A percentile compares a stretch with the other conserved stretches of the same genome.
These are phyloP conservation scores for Leccinum broughii DNA, from an alignment of 768 basidiomycete species.

Conservation along the genomic window DNA sequence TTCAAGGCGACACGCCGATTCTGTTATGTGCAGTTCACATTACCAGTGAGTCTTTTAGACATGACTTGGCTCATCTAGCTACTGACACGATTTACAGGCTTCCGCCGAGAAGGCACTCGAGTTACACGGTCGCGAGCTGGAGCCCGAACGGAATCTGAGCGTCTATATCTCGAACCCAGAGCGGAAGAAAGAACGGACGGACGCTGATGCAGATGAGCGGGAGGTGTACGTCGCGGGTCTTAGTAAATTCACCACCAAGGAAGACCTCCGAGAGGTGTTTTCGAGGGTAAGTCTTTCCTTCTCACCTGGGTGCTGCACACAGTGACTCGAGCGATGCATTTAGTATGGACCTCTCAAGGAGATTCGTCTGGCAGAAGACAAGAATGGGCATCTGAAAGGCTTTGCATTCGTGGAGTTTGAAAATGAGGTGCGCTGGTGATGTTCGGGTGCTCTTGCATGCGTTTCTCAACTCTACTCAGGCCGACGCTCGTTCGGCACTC, in stretches of 20 bases:
- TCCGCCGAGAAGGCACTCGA: slow-evolving; percentile 78
- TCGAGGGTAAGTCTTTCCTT: slow-evolving; percentile 52
- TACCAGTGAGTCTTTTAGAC: slow-evolving; percentile 58
- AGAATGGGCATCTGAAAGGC: slow-evolving; percentile 71
- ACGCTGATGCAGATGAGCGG: slow-evolving; percentile 78
- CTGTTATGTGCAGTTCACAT: slow-evolving; percentile 90
- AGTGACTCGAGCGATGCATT: background rate
- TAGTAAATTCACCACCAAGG: slow-evolving; percentile 72
- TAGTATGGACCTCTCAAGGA: slow-evolving; percentile 86
- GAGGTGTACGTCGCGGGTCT: slow-evolving; percentile 90
- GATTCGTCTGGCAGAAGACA: slow-evolving; percentile 74
- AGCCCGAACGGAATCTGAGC: slow-evolving; percentile 63
- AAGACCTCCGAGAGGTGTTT: slow-evolving; percentile 80
- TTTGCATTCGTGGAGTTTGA: slow-evolving; percentile 94
- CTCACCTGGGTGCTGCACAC: background rate
- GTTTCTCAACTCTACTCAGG: slow-evolving; percentile 41
- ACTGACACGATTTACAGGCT: slow-evolving; percentile 36
- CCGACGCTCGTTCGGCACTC: slow-evolving; percentile 68
- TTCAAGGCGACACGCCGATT: slow-evolving; percentile 90
- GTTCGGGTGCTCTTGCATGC: background rate
- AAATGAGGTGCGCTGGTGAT: slow-evolving; percentile 53
- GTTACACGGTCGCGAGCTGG: slow-evolving; percentile 75
- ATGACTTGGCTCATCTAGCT: background rate
- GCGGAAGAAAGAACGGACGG: slow-evolving; percentile 85
- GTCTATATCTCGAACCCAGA: slow-evolving; percentile 91